phyloP scores from a whole-genome alignment of 2,329 filamentous ascomycete species.

The Penicillium polonicum region DNA sequence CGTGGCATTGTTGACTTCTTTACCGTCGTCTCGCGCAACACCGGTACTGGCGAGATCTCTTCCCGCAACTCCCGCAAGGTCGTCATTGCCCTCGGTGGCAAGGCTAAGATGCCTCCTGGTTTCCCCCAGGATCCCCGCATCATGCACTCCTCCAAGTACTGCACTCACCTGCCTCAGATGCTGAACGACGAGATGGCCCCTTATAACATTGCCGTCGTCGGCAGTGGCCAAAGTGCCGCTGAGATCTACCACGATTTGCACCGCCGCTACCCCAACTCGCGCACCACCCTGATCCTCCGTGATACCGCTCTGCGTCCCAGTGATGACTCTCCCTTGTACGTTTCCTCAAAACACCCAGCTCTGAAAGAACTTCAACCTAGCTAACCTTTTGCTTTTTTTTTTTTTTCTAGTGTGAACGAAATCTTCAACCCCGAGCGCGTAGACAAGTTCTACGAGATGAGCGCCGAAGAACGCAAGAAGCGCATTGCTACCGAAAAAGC shows the following conservation, averaged over 20 bases:
- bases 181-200: conserved; percentile 41
- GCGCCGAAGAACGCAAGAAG: conserved; percentile 60
- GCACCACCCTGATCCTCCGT: conserved; percentile 76
- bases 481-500: conserved; percentile 69
- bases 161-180: conserved; percentile 43
- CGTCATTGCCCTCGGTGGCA: conserved; percentile 65
- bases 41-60: conserved; percentile 45
- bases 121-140: conserved; percentile 70
- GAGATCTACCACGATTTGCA: conserved; percentile 94
- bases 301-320: conserved; percentile 81
- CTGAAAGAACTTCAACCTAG: neutral
- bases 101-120: conserved; percentile 67
- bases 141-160: conserved; percentile 87
- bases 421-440: conserved; percentile 90
- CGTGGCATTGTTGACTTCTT: conserved; percentile 61
- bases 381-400: neutral
- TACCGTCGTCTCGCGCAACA: conserved; percentile 64
- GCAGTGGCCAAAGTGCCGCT: conserved; percentile 86
- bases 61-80: conserved; percentile 50
- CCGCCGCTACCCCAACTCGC: conserved; percentile 74
- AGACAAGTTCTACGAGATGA: conserved; percentile 70
- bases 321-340: conserved; percentile 93
- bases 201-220: conserved; percentile 79
- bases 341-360: neutral
- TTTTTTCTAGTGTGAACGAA: conserved; percentile 73